Evolutionary conservation across 1,284 basidiomycete species (phyloP).

Genomic region (Microbotryum scabiosae): DNA sequence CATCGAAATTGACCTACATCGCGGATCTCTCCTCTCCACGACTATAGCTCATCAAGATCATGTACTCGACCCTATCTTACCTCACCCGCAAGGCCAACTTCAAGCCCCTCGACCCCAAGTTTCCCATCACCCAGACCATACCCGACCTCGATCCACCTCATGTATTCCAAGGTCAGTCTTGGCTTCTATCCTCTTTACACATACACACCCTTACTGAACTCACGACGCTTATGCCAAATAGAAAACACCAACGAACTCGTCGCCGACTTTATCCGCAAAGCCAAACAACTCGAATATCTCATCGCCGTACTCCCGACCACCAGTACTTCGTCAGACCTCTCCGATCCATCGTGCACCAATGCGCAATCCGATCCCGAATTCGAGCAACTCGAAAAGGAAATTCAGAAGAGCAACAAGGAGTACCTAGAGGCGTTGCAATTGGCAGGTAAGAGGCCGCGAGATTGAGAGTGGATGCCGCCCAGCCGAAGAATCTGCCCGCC

Average conservation of each 20-base stretch:
- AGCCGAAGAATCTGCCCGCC: not conserved
- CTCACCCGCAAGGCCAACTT: slow-evolving; percentile 63
- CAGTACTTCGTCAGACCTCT: slow-evolving; percentile 53
- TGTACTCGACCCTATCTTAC: slow-evolving; percentile 66
- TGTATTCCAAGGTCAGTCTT: slow-evolving; percentile 52
- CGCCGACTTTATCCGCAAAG: slow-evolving; percentile 65
- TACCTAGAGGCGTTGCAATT: slow-evolving; percentile 60
- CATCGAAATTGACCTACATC: not conserved
- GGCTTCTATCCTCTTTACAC: no score
- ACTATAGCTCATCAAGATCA: slow-evolving; percentile 63
- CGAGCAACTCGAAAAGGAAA: slow-evolving; percentile 55
- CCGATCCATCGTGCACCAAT: slow-evolving; percentile 46
- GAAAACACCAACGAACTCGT: slow-evolving; percentile 72
- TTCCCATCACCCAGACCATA: slow-evolving; percentile 66
- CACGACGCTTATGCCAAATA: slow-evolving; percentile 34
- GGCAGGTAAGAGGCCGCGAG: slow-evolving; percentile 48
- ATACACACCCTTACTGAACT: not conserved
- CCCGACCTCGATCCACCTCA: slow-evolving; percentile 63
- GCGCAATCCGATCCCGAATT: slow-evolving; percentile 46
- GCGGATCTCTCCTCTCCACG: not conserved
- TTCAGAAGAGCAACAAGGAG: slow-evolving; percentile 60
- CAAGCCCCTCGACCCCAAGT: slow-evolving; percentile 57
- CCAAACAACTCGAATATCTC: slow-evolving; percentile 71
- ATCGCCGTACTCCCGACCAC: slow-evolving; percentile 60
- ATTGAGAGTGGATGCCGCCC: not conserved